phyloP scores from a whole-genome alignment of 2,329 filamentous ascomycete species.

The Curvularia eragrostidis region DNA sequence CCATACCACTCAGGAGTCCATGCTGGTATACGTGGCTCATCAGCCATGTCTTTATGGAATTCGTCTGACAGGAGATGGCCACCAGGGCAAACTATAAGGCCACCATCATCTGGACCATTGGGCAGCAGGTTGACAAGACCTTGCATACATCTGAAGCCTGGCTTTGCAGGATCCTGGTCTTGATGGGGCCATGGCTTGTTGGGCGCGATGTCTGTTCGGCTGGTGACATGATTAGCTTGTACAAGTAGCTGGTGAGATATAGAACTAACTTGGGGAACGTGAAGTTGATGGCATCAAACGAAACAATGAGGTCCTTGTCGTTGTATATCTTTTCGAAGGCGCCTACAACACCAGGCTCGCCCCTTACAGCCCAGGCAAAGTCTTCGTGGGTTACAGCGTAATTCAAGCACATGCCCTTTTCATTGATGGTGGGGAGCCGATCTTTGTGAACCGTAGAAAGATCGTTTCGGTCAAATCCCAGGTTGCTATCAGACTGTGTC shows the following conservation, averaged over 20 bases:
- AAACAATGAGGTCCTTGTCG: constrained; percentile 49
- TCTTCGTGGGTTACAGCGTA: constrained; percentile 52
- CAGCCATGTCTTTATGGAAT: constrained; percentile 36
- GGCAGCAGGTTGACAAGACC: constrained; percentile 58
- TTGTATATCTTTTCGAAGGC: constrained; percentile 40
- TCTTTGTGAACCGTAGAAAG: constrained; percentile 29
- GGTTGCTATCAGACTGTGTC: constrained; percentile 10
- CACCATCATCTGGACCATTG: constrained; percentile 49
- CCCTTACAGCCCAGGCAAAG: constrained; percentile 52
- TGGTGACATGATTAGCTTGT: constrained; percentile 6
- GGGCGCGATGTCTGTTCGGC: constrained; percentile 35
- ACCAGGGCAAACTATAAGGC: constrained; percentile 48
- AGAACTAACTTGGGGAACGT: constrained; percentile 28
- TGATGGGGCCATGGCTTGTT: constrained; percentile 48
- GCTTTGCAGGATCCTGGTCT: constrained; percentile 41
- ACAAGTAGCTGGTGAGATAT: not conserved
- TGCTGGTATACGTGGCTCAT: constrained; percentile 41
- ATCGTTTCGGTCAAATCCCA: constrained; percentile 32
- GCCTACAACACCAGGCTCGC: constrained; percentile 50
- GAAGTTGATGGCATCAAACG: constrained; percentile 50
- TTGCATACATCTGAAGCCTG: constrained; percentile 60
- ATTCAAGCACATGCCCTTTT: constrained; percentile 31
- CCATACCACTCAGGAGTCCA: constrained; percentile 46
- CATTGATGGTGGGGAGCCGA: constrained; percentile 28
- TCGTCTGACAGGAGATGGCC: constrained; percentile 42